phyloP scores from a whole-genome alignment of 495 filamentous ascomycete species.

The Articulospora tetracladia region DNA sequence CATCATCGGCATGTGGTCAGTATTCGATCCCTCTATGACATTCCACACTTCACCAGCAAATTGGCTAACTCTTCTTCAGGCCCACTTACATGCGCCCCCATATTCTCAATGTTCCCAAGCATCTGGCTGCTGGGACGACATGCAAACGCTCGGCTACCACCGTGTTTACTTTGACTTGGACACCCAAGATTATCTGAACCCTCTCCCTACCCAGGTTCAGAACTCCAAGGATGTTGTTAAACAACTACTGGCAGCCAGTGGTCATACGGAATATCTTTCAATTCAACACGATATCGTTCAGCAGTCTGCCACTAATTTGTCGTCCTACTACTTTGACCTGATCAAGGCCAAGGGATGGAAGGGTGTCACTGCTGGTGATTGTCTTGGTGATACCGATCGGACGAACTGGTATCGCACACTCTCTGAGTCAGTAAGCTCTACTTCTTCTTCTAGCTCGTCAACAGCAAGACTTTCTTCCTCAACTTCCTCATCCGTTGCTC shows the following conservation, averaged over 20 bases:
- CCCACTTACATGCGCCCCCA: conserved; percentile 79
- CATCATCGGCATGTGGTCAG: conserved; percentile 54
- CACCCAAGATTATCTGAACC: conserved; percentile 73
- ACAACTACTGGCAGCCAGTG: conserved; percentile 37
- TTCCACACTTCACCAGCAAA: background rate
- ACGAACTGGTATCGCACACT: conserved; percentile 41
- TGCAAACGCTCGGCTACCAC: conserved; percentile 60
- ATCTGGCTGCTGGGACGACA: conserved; percentile 54
- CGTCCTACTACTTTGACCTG: conserved; percentile 56
- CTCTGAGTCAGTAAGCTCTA: too few species aligned
- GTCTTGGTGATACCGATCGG: conserved; percentile 31
- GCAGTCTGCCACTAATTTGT: conserved; percentile 63
- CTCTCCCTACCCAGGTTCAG: conserved; percentile 55
- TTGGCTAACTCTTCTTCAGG: background rate
- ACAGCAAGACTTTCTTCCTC: background rate
- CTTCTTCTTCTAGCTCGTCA: background rate
- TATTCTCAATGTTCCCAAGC: conserved; percentile 52
- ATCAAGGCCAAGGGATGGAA: conserved; percentile 45
- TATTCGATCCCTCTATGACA: background rate
- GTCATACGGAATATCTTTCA: conserved; percentile 28
- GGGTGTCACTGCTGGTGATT: conserved; percentile 38
- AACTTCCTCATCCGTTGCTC: background rate
- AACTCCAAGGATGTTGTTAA: conserved; percentile 68
- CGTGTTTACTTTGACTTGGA: conserved; percentile 77
- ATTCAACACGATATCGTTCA: conserved; percentile 63